Evolutionary conservation across 2,329 filamentous ascomycete genomes (phyloP).

Genomic region (Phaeoacremonium minimum): DNA sequence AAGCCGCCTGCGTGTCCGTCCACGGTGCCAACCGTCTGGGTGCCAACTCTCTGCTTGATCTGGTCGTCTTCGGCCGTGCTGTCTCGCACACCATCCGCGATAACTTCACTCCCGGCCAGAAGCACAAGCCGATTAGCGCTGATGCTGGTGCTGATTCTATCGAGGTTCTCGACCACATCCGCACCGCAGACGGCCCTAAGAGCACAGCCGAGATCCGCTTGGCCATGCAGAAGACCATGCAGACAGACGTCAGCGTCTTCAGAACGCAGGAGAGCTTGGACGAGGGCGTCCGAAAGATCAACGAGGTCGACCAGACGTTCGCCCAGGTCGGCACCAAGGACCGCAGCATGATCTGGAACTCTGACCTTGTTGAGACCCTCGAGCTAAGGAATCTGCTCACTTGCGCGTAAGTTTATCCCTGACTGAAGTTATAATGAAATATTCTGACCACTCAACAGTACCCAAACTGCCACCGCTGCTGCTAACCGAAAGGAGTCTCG

Average conservation of each 20-base stretch:
- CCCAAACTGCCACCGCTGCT: constrained; percentile 87
- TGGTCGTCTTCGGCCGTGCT: constrained; percentile 96
- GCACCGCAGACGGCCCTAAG: constrained; percentile 80
- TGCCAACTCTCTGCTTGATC: constrained; percentile 95
- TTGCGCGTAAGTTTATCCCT: constrained; percentile 69
- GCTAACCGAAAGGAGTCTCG: constrained; percentile 95
- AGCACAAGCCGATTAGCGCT: constrained; percentile 73
- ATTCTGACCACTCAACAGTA: too few relatives aligned
- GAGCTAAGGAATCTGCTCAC: constrained; percentile 94
- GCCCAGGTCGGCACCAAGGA: constrained; percentile 90
- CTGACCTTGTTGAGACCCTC: constrained; percentile 91
- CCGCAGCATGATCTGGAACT: constrained; percentile 99
- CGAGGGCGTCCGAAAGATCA: constrained; percentile 86
- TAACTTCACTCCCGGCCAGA: constrained; percentile 79
- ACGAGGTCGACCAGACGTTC: constrained; percentile 76
- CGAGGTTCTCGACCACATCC: constrained; percentile 76
- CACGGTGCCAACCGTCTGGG: constrained; percentile 97
- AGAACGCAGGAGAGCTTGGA: constrained; percentile 90
- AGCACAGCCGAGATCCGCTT: constrained; percentile 83
- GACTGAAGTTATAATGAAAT: too few relatives aligned
- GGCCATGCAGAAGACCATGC: constrained; percentile 98
- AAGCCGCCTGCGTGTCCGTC: constrained; percentile 95
- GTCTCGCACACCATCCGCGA: constrained; percentile 97
- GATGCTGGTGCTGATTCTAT: constrained; percentile 90
- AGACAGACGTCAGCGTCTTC: constrained; percentile 96